These are phyloP conservation scores for Fusarium pilosicola DNA, from an alignment of 2,329 filamentous ascomycete species.

Conservation along the genomic window DNA sequence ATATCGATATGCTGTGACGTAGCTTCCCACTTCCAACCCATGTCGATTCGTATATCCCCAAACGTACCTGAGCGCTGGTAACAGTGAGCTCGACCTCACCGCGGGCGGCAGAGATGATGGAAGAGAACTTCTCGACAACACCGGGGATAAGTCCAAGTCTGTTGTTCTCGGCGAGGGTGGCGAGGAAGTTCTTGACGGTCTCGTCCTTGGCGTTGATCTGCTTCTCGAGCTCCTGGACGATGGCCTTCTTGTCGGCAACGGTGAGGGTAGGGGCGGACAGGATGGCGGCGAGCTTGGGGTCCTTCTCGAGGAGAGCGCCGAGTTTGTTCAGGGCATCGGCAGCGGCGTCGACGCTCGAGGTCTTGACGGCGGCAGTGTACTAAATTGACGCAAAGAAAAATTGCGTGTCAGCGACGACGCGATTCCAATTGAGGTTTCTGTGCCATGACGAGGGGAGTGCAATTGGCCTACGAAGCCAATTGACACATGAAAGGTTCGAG, in stretches of 20 bases:
- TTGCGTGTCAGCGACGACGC: conserved; percentile 36
- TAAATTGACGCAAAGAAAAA: conserved; percentile 58
- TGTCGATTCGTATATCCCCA: conserved; percentile 5
- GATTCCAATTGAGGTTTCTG: conserved; percentile 39
- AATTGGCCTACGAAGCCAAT: conserved; percentile 34
- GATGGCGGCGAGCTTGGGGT: conserved; percentile 81
- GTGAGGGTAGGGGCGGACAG: conserved; percentile 83
- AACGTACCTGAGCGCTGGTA: conserved; percentile 84
- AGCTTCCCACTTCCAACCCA: conserved; percentile 10
- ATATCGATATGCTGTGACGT: conserved; percentile 14
- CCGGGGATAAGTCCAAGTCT: conserved; percentile 83
- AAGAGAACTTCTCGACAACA: conserved; percentile 86
- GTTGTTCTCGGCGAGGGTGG: conserved; percentile 95
- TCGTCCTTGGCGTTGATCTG: conserved; percentile 77
- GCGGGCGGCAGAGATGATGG: conserved; percentile 86
- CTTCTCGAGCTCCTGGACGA: conserved; percentile 90
- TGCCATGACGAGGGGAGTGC: conserved; percentile 26
- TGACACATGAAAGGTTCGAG: conserved; percentile 14
- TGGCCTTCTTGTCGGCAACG: conserved; percentile 81
- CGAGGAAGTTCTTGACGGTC: conserved; percentile 93
- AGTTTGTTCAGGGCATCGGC: conserved; percentile 82
- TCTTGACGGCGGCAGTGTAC: conserved; percentile 97
- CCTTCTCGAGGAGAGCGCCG: conserved; percentile 77
- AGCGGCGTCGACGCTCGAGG: conserved; percentile 83
- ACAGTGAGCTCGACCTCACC: conserved; percentile 95